Evolutionary conservation across 176 grass and related monocot genomes (phyloP).

Genomic region (Paspalum notatum): DNA sequence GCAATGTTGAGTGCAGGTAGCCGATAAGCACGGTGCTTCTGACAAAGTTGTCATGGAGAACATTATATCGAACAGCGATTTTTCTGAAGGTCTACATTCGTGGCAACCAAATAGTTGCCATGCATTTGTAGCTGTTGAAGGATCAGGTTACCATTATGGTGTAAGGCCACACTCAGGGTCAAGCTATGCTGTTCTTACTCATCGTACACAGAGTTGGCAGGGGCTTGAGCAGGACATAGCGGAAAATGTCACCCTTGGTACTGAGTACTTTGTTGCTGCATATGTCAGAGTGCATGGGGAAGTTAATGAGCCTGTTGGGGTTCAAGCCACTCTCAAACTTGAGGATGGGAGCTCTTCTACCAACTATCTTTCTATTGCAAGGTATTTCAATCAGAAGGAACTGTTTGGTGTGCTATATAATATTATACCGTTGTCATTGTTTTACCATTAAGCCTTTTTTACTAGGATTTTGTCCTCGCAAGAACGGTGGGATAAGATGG

Average conservation of each 20-base stretch:
- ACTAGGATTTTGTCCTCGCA: constrained; percentile 57
- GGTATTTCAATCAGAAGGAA: constrained; percentile 47
- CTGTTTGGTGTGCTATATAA: constrained; percentile 20
- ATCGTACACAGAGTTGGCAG: constrained; percentile 81
- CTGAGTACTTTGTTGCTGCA: constrained; percentile 62
- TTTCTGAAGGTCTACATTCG: constrained; percentile 68
- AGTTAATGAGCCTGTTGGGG: constrained; percentile 50
- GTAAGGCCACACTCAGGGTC: constrained; percentile 74
- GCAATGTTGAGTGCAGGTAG: constrained; percentile 48
- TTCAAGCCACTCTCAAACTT: constrained; percentile 77
- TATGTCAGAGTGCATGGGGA: constrained; percentile 76
- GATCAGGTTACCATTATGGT: constrained; percentile 64
- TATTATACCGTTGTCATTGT: constrained; percentile 14
- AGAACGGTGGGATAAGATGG: constrained; percentile 80
- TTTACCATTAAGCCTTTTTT: constrained; percentile 37
- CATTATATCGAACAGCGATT: constrained; percentile 78
- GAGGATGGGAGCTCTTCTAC: constrained; percentile 60
- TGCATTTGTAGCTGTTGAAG: constrained; percentile 70
- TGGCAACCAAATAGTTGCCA: constrained; percentile 82
- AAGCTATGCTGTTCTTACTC: constrained; percentile 79
- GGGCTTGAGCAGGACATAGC: constrained; percentile 90
- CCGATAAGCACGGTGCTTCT: constrained; percentile 23
- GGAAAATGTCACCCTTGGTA: constrained; percentile 57
- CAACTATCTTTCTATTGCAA: constrained; percentile 63
- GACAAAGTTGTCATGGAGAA: constrained; percentile 66